A percentile compares a stretch with the other conserved stretches of the same genome.
These are phyloP conservation scores for Trichaptum fuscoviolaceum DNA, from an alignment of 768 basidiomycete species.

Conservation along the genomic window DNA sequence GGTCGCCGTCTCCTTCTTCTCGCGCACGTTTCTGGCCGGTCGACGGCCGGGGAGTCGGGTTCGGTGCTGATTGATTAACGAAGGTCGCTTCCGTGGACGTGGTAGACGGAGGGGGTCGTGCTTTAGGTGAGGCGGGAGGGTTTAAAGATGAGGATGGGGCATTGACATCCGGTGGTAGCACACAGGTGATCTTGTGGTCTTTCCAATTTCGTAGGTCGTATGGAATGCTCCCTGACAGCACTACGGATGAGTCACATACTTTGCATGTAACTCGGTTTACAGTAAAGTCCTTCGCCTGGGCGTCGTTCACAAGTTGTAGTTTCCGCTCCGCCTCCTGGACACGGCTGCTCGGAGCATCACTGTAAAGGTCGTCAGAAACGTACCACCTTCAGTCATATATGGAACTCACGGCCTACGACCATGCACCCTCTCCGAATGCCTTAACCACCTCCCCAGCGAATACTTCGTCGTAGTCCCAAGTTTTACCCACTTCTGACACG, in stretches of 20 bases:
- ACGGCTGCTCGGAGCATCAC: slow-evolving; percentile 47
- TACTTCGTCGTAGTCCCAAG: slow-evolving; percentile 1
- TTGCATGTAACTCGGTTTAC: slow-evolving; percentile 44
- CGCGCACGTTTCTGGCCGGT: slow-evolving; percentile 44
- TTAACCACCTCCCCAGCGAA: background rate
- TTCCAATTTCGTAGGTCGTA: slow-evolving; percentile 60
- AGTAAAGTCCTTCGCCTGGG: slow-evolving; percentile 49
- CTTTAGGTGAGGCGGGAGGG: slow-evolving; percentile 5
- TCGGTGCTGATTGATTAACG: slow-evolving; percentile 22
- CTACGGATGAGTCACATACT: slow-evolving; percentile 42
- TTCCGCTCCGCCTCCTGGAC: slow-evolving; percentile 61
- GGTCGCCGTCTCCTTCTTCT: slow-evolving; percentile 33
- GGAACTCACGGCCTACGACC: background rate
- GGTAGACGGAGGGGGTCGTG: slow-evolving; percentile 10
- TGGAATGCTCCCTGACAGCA: slow-evolving; percentile 44
- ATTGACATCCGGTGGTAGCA: slow-evolving; percentile 15
- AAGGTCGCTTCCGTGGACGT: slow-evolving; percentile 35
- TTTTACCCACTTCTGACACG: slow-evolving; percentile 1
- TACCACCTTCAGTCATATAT: background rate
- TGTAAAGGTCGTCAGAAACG: slow-evolving; percentile 4
- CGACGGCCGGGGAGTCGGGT: slow-evolving; percentile 17
- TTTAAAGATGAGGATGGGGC: slow-evolving; percentile 8
- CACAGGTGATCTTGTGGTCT: slow-evolving; percentile 42
- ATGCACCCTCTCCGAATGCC: slow-evolving; percentile 3
- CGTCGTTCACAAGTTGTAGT: slow-evolving; percentile 57